Evolutionary conservation across 2,329 filamentous ascomycete genomes (phyloP).

Genomic region (Microcyclosporella mali): DNA sequence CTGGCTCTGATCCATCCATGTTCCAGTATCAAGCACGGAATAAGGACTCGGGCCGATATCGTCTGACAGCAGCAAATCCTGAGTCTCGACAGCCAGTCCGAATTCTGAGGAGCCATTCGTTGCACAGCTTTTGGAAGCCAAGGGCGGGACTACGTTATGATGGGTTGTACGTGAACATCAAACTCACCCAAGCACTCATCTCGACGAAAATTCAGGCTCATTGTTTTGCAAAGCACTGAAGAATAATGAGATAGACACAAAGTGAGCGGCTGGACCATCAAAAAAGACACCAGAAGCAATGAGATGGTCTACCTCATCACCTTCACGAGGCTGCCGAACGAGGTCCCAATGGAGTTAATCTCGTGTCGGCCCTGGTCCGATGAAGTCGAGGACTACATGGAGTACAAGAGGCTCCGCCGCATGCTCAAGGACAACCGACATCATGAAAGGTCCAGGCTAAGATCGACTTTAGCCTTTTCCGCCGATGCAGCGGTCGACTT

Average conservation of each 20-base stretch:
- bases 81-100: conserved; percentile 39
- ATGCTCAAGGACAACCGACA: conserved; percentile 8
- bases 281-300: conserved; percentile 20
- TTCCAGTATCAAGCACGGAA: conserved; percentile 39
- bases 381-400: conserved; percentile 44
- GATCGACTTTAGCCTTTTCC: too few species aligned
- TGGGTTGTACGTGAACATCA: conserved; percentile 36
- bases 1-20: conserved; percentile 27
- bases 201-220: too few species aligned
- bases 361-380: conserved; percentile 36
- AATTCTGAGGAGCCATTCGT: conserved; percentile 40
- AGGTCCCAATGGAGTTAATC: conserved; percentile 33
- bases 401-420: conserved; percentile 40
- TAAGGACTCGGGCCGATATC: conserved; percentile 39
- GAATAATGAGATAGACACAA: conserved; percentile 25
- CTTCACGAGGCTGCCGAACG: conserved; percentile 31
- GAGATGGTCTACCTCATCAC: conserved; percentile 35
- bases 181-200: too few species aligned
- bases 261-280: conserved; percentile 39
- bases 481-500: too few species aligned
- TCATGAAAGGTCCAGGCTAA: background rate
- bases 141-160: conserved; percentile 45
- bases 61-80: conserved; percentile 38
- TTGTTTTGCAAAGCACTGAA: too few species aligned
- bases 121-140: conserved; percentile 42